A percentile compares a stretch with the other conserved stretches of the same genome.
Conservation (phyloP, 345 rosid species). For the rapeseed (Brassica napus) region Da-Ae NC_063451.1:2520001-2520500, state of each 20-base stretch:
- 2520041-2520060: constrained; percentile 11
- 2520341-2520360: constrained; percentile 77
- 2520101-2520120: constrained; percentile 87
- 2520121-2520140: constrained; percentile 79
- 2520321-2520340: constrained; percentile 53
- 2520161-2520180: constrained; percentile 97
- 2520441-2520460: constrained; percentile 74
- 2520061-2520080: constrained; percentile 47
- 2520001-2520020: neutral
- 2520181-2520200: constrained; percentile 76
- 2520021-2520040: neutral
- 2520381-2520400: constrained; percentile 83
- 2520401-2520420: constrained; percentile 79
- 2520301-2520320: constrained; percentile 70
- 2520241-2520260: constrained; percentile 69
- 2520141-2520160: constrained; percentile 92
- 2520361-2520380: constrained; percentile 75
- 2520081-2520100: constrained; percentile 63
- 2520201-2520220: constrained; percentile 80
- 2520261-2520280: constrained; percentile 65
- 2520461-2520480: constrained; percentile 59
- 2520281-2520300: constrained; percentile 80
- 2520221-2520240: constrained; percentile 90
- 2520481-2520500: constrained; percentile 48
- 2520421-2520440: constrained; percentile 79